phyloP scores from a whole-genome alignment of 306 rosid genomes.

The Herpetospermum pedunculosum region DNA sequence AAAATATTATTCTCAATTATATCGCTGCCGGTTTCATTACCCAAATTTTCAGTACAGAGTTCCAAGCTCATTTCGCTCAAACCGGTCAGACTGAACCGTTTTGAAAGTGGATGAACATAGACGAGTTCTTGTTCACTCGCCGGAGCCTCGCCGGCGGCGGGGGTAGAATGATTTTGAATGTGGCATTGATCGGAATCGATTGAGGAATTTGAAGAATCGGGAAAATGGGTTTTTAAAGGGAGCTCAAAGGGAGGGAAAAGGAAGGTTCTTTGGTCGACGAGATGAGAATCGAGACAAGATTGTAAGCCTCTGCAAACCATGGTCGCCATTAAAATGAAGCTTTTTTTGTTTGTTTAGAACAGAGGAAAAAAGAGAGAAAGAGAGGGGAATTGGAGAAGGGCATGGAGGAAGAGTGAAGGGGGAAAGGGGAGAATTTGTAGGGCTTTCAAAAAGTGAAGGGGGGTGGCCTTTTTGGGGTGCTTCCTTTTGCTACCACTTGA shows the following conservation, averaged over 20 bases:
- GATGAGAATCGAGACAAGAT: background rate
- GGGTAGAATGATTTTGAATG: background rate
- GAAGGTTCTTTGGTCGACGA: background rate
- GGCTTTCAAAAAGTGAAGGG: constrained; percentile 3
- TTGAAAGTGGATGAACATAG: constrained; percentile 52
- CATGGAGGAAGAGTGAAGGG: background rate
- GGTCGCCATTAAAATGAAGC: constrained; percentile 1
- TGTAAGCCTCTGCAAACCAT: constrained; percentile 2
- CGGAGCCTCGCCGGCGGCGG: background rate
- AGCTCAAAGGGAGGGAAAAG: background rate
- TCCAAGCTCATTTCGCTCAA: constrained; percentile 55
- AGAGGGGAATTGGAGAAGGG: background rate
- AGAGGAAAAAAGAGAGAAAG: background rate
- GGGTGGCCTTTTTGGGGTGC: background rate
- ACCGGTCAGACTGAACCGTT: constrained; percentile 20
- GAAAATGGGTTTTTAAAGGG: background rate
- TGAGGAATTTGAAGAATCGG: background rate
- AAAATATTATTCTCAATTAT: constrained; percentile 33
- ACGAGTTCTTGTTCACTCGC: constrained; percentile 10
- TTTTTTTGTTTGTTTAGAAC: background rate
- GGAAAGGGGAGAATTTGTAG: constrained; percentile 7
- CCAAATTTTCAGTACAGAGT: constrained; percentile 77
- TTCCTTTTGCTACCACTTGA: background rate
- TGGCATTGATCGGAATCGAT: background rate
- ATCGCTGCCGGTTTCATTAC: constrained; percentile 75